Conservation (phyloP, 2,329 filamentous ascomycete species). For the Periconia sp. region DNA sequence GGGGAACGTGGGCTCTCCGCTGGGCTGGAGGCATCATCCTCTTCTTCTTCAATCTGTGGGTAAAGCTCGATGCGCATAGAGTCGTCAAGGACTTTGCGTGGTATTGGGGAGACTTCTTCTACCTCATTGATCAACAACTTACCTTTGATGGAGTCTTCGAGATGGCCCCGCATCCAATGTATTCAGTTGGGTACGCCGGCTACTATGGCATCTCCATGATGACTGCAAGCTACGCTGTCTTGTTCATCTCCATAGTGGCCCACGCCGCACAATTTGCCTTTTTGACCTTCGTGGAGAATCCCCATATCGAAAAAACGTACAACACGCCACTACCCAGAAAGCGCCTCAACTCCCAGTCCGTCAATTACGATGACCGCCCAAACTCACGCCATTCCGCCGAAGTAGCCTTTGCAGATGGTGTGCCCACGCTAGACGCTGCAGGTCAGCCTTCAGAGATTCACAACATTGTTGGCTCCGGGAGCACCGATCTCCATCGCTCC, state of each 20-base stretch:
- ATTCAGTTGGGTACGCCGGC: slow-evolving; percentile 95
- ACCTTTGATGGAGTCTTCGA: slow-evolving; percentile 99
- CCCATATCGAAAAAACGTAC: slow-evolving; percentile 97
- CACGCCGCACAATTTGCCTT: slow-evolving; percentile 95
- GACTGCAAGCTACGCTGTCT: slow-evolving; percentile 95
- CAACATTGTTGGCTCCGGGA: slow-evolving; percentile 80
- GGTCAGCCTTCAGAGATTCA: slow-evolving; percentile 73
- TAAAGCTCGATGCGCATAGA: slow-evolving; percentile 95
- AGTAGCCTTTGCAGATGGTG: slow-evolving; percentile 43
- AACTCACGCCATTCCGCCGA: slow-evolving; percentile 45
- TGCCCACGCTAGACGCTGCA: slow-evolving; percentile 49
- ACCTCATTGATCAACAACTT: slow-evolving; percentile 94
- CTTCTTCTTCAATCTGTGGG: slow-evolving; percentile 95
- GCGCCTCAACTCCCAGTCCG: slow-evolving; percentile 48
- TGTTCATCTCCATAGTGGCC: slow-evolving; percentile 94
- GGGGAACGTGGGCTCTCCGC: slow-evolving; percentile 71
- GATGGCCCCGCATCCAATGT: slow-evolving; percentile 99
- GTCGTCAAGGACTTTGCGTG: slow-evolving; percentile 99
- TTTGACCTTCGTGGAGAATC: slow-evolving; percentile 89
- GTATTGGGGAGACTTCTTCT: slow-evolving; percentile 99
- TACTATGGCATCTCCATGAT: slow-evolving; percentile 99
- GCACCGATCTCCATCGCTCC: slow-evolving; percentile 86
- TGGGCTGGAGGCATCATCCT: slow-evolving; percentile 81
- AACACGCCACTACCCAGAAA: slow-evolving; percentile 82
- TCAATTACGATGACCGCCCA: slow-evolving; percentile 47